Evolutionary conservation across 2,329 filamentous ascomycete species (phyloP), one percentile per base, ranked within the genome.

Genomic region (Ophiobolus disseminans): DNA sequence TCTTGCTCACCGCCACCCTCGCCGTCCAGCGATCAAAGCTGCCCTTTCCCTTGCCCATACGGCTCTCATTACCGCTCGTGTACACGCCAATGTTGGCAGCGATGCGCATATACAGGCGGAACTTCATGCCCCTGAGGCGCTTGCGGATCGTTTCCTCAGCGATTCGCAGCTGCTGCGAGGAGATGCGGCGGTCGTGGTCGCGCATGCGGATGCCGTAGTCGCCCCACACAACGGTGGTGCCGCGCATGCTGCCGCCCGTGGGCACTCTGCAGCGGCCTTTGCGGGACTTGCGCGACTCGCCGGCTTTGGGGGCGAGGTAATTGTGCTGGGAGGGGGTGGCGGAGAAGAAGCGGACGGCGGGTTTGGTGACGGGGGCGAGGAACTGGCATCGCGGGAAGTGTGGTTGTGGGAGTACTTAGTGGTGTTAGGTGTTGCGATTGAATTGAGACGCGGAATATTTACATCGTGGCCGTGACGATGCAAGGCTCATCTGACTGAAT

Each of bases 31-130:
- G 90, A 73, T 99, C 94, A 70, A 99, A 97, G 55, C 87, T 89
- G 63, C 94, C 94, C 74, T 99, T 99, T 76, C 94, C 94, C 77
- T 97, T 99, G 73, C 94, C 94, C 95, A 99, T 99, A 83, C 94
- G 88, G 73, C 91, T 88, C 78, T 99, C 94, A 68, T 97, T 99
- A 48, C 94, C 94, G 73, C 88, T 94, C 48, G 91, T 88, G 75
- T 94, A 99, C 17, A 99, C 95, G 70, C 93, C 94, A 60, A 97
- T 89, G 70, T 96, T 96, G 58, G 92, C 94, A 64, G 86, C 86
- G 42, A 97, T 87, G 55, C 94, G 85, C 78, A 91, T 96, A 78
- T 96, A 99, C 37, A 99, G 74, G 46, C 91, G 86, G 75, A 95
- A 99, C 68, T 91, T 91, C 82, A 96, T 87, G 36, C 94, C 94